A percentile compares a stretch with the other conserved stretches of the same genome.
Evolutionary conservation across 2,329 filamentous ascomycete genomes (phyloP).

Genomic region (Plenodomus lindquistii): DNA sequence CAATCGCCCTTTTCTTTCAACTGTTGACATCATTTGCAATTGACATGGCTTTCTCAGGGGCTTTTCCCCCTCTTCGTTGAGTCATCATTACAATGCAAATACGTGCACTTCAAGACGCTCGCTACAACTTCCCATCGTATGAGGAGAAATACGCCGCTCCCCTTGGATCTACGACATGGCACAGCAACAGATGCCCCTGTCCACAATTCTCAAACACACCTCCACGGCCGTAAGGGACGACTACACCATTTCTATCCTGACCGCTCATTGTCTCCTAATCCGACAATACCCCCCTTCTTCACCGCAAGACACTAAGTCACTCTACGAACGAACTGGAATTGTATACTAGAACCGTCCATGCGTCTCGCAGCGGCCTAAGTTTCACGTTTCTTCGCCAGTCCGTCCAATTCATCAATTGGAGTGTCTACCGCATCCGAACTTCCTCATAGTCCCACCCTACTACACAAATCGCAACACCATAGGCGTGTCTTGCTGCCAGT

Average conservation of each 20-base stretch:
- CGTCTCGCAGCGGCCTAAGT: conserved; percentile 17
- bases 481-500: conserved; percentile 1
- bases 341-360: not conserved
- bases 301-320: conserved; percentile 25
- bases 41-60: not conserved
- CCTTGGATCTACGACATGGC: conserved; percentile 17
- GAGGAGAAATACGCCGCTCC: conserved; percentile 21
- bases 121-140: conserved; percentile 10
- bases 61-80: not conserved
- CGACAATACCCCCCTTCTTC: conserved; percentile 8
- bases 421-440: conserved; percentile 25
- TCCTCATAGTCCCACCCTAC: not conserved
- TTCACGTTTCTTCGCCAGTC: not conserved
- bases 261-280: not conserved
- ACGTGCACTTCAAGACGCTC: not conserved
- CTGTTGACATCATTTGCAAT: not conserved
- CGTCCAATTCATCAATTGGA: conserved; percentile 20
- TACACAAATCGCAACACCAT: not conserved
- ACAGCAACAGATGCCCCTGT: conserved; percentile 9
- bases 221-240: conserved; percentile 18
- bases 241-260: conserved; percentile 3
- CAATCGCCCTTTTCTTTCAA: conserved; percentile 1
- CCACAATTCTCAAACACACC: conserved; percentile 22
- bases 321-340: not conserved
- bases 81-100: conserved; percentile 7